Evolutionary conservation across 768 basidiomycete species (phyloP).

Genomic region (Calocera cornea): DNA sequence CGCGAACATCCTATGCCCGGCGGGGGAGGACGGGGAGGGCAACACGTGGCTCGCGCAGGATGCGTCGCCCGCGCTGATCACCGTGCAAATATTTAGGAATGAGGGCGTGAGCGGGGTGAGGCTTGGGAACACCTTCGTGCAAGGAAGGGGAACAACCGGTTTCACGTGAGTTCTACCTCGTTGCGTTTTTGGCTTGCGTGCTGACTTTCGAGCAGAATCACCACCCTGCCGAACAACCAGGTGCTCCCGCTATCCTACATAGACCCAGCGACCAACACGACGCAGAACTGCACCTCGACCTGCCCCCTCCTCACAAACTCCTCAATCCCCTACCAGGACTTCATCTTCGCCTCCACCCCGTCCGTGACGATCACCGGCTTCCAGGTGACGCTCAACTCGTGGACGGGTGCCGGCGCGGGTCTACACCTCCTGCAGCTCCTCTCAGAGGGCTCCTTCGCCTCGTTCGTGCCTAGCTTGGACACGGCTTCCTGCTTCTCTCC

Average conservation of each 20-base stretch:
- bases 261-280: constrained; percentile 61
- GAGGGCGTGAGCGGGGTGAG: constrained; percentile 68
- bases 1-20: constrained; percentile 66
- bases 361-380: constrained; percentile 67
- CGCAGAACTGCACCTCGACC: constrained; percentile 55
- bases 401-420: constrained; percentile 63
- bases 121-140: constrained; percentile 80
- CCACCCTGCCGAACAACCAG: constrained; percentile 78
- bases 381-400: constrained; percentile 65
- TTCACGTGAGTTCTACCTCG: constrained; percentile 51
- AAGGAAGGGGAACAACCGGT: constrained; percentile 66
- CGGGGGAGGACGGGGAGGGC: constrained; percentile 63
- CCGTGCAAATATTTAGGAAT: constrained; percentile 58
- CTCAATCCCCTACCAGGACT: constrained; percentile 80
- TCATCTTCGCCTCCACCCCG: constrained; percentile 51
- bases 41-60: constrained; percentile 77
- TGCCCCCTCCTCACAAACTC: constrained; percentile 75
- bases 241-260: constrained; percentile 63
- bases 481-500: constrained; percentile 64
- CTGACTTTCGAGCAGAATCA: constrained; percentile 39
- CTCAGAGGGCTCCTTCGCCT: constrained; percentile 82
- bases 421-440: constrained; percentile 85
- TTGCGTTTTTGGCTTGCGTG: not conserved
- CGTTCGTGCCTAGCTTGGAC: constrained; percentile 50
- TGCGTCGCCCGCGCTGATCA: constrained; percentile 56